Percentiles rank a stretch among this genome's conserved stretches.
These are phyloP conservation scores for Endotrypanum monterogeii DNA, from an alignment of 208 protist species.

Conservation along the genomic window DNA sequence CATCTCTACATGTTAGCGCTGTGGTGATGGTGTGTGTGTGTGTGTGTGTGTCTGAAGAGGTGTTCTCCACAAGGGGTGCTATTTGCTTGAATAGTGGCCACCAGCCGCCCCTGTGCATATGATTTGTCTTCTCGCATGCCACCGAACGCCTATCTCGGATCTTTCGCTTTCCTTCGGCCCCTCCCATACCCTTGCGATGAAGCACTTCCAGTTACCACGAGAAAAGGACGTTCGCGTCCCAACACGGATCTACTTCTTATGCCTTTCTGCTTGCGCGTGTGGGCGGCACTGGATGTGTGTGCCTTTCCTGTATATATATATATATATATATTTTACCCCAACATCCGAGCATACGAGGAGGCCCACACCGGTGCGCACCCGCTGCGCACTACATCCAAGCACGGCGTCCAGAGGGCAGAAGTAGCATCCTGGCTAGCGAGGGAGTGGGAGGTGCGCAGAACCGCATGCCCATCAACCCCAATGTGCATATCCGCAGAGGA, in stretches of 20 bases:
- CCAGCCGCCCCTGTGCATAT: neutral
- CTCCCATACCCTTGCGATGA: neutral
- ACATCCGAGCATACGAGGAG: too few species aligned
- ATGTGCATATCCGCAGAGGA: neutral
- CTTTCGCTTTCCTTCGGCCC: neutral
- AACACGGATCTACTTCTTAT: too few species aligned
- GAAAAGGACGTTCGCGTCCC: too few species aligned
- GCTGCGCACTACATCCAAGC: neutral
- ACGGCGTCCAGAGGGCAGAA: neutral
- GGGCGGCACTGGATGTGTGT: too few species aligned
- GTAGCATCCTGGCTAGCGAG: neutral
- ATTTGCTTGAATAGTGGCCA: neutral
- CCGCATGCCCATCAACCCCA: neutral
- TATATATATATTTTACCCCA: slow-evolving; percentile 10
- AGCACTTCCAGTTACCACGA: neutral
- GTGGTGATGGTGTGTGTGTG: too few species aligned
- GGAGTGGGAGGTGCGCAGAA: neutral
- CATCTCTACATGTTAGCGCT: too few species aligned
- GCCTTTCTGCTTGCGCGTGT: too few species aligned
- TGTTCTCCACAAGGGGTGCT: neutral
- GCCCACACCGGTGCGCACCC: too few species aligned
- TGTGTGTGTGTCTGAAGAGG: too few species aligned
- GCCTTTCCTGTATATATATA: neutral
- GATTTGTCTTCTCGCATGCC: too few species aligned
- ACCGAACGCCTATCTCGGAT: too few species aligned